phyloP scores from a whole-genome alignment of 441 rosid species.

The Adansonia gregorii region DNA sequence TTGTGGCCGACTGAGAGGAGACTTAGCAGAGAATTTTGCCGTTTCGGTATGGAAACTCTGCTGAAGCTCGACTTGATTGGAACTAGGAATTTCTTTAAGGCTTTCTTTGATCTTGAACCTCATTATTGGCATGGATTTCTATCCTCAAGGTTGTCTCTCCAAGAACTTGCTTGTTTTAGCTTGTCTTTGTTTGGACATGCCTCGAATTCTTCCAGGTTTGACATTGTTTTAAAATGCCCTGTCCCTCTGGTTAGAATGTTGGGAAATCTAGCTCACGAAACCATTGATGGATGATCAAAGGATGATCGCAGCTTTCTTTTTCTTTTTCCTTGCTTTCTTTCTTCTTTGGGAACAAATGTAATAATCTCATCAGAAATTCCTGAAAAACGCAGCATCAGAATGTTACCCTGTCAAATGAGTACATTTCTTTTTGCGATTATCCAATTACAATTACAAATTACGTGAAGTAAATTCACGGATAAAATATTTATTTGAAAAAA shows the following conservation, averaged over 20 bases:
- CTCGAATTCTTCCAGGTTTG: constrained; percentile 51
- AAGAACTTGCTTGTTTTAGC: constrained; percentile 48
- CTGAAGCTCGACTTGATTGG: constrained; percentile 62
- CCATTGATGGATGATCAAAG: constrained; percentile 29
- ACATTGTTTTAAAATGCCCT: constrained; percentile 65
- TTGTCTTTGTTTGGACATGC: constrained; percentile 54
- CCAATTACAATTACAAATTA: too few species aligned
- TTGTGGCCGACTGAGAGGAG: constrained; percentile 63
- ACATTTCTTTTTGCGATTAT: not conserved
- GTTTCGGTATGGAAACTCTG: constrained; percentile 73
- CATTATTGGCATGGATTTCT: constrained; percentile 69
- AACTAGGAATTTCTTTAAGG: constrained; percentile 59
- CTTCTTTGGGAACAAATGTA: not conserved
- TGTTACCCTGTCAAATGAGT: not conserved
- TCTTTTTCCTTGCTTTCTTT: not conserved
- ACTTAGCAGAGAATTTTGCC: constrained; percentile 47
- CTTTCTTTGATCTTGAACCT: constrained; percentile 66
- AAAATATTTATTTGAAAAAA: too few species aligned
- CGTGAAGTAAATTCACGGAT: too few species aligned
- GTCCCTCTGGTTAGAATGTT: constrained; percentile 55
- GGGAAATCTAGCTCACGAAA: constrained; percentile 57
- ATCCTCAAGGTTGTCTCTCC: constrained; percentile 55
- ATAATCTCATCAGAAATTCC: not conserved
- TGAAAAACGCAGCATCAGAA: not conserved
- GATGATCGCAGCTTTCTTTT: not conserved